Percentiles rank a stretch among this genome's conserved stretches.
Conservation (phyloP, 257 asterid genomes). For the Solanum chmielewskii region DNA sequence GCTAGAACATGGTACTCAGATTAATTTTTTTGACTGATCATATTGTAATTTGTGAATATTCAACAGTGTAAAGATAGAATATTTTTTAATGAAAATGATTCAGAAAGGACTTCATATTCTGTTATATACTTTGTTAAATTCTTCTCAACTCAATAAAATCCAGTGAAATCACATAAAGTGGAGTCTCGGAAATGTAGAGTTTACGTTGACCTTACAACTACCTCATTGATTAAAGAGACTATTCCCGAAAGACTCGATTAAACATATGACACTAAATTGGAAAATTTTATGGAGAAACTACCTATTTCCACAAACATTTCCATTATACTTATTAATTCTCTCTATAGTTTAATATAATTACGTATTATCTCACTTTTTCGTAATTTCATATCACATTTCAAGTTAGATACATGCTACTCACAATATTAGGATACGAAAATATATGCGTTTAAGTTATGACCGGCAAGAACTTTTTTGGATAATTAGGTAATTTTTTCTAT, state of each 20-base stretch:
- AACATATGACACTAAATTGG: background rate
- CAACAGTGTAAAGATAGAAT: background rate
- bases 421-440: too few relatives aligned
- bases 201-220: accelerated
- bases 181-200: background rate
- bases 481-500: too few relatives aligned
- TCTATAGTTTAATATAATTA: background rate
- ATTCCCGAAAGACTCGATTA: background rate
- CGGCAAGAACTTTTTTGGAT: background rate
- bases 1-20: background rate
- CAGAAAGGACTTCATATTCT: background rate
- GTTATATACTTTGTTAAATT: background rate
- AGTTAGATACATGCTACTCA: background rate
- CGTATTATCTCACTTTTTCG: background rate
- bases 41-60: background rate
- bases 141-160: background rate
- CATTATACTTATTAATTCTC: background rate
- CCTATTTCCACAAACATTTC: background rate
- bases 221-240: background rate
- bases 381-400: background rate
- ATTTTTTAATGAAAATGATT: background rate
- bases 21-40: background rate
- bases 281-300: background rate
- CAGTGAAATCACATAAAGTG: background rate
- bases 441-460: background rate